Percentiles rank a stretch among this genome's conserved stretches.
These are phyloP conservation scores for Neurospora sp. DNA, from an alignment of 495 filamentous ascomycete species.

Conservation along the genomic window DNA sequence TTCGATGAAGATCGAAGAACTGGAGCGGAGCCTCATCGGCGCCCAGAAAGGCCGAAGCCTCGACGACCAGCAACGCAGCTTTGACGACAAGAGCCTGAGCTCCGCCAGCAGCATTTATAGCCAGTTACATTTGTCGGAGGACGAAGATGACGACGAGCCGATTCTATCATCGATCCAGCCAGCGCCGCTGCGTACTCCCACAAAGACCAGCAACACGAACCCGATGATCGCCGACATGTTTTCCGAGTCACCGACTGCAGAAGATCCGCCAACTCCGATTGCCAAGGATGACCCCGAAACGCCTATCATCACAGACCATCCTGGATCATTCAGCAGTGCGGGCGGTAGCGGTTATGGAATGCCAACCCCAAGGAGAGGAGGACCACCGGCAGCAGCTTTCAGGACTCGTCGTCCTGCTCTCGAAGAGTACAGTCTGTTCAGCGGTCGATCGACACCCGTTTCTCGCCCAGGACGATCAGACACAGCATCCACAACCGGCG, in stretches of 20 bases:
- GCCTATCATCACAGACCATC: neutral
- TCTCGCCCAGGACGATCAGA: neutral
- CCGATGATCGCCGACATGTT: neutral
- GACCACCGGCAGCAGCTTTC: neutral
- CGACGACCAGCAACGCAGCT: constrained; percentile 14
- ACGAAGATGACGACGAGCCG: constrained; percentile 11
- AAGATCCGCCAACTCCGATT: neutral
- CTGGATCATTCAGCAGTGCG: neutral
- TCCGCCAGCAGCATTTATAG: neutral
- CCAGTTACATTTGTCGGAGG: neutral
- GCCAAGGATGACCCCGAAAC: neutral
- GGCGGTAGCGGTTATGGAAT: neutral
- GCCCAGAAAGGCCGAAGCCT: constrained; percentile 16
- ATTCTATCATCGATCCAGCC: constrained; percentile 15
- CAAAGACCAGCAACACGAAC: neutral
- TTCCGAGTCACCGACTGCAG: neutral
- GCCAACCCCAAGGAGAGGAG: neutral
- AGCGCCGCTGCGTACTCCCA: constrained; percentile 12
- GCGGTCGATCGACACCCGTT: neutral
- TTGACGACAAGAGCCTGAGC: constrained; percentile 6
- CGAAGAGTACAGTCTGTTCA: constrained; percentile 19
- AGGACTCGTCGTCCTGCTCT: constrained; percentile 15
- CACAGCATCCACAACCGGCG: neutral
- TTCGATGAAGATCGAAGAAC: constrained; percentile 36
- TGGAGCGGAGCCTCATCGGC: constrained; percentile 20